Percentiles rank a stretch among this genome's conserved stretches.
These are phyloP conservation scores for Grigorovia humatica DNA, from an alignment of 805 yeast genomes.

Conservation along the genomic window DNA sequence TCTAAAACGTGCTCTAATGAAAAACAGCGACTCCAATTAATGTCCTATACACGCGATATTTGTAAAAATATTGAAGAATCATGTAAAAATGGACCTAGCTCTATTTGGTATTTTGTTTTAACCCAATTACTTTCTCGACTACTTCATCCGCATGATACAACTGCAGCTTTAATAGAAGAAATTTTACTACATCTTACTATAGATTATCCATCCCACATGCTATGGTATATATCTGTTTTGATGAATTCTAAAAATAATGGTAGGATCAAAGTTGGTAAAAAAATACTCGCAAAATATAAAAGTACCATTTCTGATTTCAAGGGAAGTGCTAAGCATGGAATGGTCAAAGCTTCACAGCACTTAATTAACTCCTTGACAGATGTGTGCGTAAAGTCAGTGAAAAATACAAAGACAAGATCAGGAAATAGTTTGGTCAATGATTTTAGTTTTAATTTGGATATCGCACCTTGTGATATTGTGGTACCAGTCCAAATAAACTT, in stretches of 20 bases:
- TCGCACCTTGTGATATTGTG: slow-evolving; percentile 44
- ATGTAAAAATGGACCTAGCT: slow-evolving; percentile 38
- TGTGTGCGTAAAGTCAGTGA: slow-evolving; percentile 21
- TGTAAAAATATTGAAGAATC: slow-evolving; percentile 39
- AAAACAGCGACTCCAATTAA: slow-evolving; percentile 3
- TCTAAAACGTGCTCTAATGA: background rate
- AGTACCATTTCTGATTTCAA: slow-evolving; percentile 2
- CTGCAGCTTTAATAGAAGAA: slow-evolving; percentile 45
- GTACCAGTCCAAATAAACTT: slow-evolving; percentile 68
- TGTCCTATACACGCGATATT: slow-evolving; percentile 35
- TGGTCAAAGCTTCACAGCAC: slow-evolving; percentile 18
- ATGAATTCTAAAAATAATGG: slow-evolving; percentile 44
- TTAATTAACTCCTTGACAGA: slow-evolving; percentile 16
- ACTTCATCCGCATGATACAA: slow-evolving; percentile 46
- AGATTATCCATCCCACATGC: slow-evolving; percentile 67
- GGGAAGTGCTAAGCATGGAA: slow-evolving; percentile 4
- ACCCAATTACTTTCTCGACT: slow-evolving; percentile 81
- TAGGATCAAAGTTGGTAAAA: slow-evolving; percentile 37
- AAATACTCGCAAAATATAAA: slow-evolving; percentile 29
- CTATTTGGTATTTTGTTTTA: slow-evolving; percentile 70
- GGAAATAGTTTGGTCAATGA: slow-evolving; percentile 30
- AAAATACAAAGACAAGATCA: slow-evolving; percentile 15
- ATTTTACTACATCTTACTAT: slow-evolving; percentile 48
- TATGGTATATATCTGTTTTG: slow-evolving; percentile 66
- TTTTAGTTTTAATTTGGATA: slow-evolving; percentile 33